Conservation (phyloP, 1,284 basidiomycete species). For the Leccinum fuscescens region DNA sequence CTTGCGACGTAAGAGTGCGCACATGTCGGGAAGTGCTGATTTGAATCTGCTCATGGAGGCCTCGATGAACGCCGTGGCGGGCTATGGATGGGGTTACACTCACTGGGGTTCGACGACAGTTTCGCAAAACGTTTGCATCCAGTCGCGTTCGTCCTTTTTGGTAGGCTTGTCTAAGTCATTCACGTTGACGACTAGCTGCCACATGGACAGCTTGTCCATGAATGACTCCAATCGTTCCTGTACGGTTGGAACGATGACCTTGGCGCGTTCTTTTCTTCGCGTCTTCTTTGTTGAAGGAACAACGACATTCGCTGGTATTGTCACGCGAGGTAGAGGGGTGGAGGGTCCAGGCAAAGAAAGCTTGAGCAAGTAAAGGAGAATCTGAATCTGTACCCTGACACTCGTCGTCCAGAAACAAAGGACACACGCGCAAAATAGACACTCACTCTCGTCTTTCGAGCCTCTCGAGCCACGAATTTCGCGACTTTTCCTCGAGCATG, state of each 20-base stretch:
- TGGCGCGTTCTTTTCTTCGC: constrained; percentile 37
- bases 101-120: constrained; percentile 63
- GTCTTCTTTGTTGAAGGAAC: constrained; percentile 28
- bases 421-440: not conserved
- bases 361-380: constrained; percentile 63
- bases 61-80: not conserved
- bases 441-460: constrained; percentile 74
- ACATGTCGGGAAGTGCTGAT: constrained; percentile 49
- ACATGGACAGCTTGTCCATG: constrained; percentile 74
- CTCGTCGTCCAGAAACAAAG: constrained; percentile 3
- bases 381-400: constrained; percentile 69
- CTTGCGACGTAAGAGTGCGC: constrained; percentile 60
- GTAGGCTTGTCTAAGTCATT: constrained; percentile 22
- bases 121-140: constrained; percentile 70
- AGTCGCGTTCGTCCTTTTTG: constrained; percentile 50
- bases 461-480: constrained; percentile 52
- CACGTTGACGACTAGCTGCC: constrained; percentile 59
- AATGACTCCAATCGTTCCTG: constrained; percentile 63
- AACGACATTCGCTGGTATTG: constrained; percentile 16
- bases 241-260: constrained; percentile 29
- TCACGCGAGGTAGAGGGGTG: constrained; percentile 22
- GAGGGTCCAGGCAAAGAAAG: constrained; percentile 57
- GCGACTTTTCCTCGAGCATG: constrained; percentile 50
- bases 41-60: constrained; percentile 51
- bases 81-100: constrained; percentile 22